Evolutionary conservation across 257 asterid species (phyloP), one percentile per base, ranked within the genome.

Genomic region (Solanum bukasovii): DNA sequence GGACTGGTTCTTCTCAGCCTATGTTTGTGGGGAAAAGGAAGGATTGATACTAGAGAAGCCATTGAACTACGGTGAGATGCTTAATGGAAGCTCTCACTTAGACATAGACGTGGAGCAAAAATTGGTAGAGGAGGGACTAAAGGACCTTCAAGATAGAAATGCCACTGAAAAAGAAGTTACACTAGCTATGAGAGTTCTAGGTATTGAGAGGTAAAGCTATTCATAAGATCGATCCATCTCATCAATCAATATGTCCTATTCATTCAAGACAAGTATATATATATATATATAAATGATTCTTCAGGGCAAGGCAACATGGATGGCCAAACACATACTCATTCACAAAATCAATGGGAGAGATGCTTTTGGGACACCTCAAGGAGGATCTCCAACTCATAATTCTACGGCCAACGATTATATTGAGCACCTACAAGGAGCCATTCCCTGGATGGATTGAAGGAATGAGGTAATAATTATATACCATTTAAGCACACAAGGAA

Each of bases 41-140:
- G 96, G 95, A 13, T 46, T 93, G 13, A 87, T 92, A 70, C 88
- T 37, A 5, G 97, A 95, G 90, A 90, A 84, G 89, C 84, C 92
- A 29, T 73, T 92, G n/a, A 37, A 37, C 5, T 88, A 89, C 89
- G 93, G 91, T 0, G 94, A 93, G 49, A 91, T 93, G 20, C 92
- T 91, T 14, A 65, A 87, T 33, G 96, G 94, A 37, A 86, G 88
- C 44, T 49, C 84, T 0, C 33, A 59, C 35, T 87, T 95, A 18
- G 94, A 95, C 90, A 92, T 93, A 37, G 49, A 90, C 3, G 23
- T 2, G 3, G 95, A 94, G 92, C 88, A 88, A 87, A 85, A 71
- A 25, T 11, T 94, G 27, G 90, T 89, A 25, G 88, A 89, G 23
- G 93, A 93, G 35, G 89, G 12, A 72, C 44, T 92, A 84, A 88